These are phyloP conservation scores for Boletus bicolor DNA, from an alignment of 768 basidiomycete genomes.

Conservation along the genomic window DNA sequence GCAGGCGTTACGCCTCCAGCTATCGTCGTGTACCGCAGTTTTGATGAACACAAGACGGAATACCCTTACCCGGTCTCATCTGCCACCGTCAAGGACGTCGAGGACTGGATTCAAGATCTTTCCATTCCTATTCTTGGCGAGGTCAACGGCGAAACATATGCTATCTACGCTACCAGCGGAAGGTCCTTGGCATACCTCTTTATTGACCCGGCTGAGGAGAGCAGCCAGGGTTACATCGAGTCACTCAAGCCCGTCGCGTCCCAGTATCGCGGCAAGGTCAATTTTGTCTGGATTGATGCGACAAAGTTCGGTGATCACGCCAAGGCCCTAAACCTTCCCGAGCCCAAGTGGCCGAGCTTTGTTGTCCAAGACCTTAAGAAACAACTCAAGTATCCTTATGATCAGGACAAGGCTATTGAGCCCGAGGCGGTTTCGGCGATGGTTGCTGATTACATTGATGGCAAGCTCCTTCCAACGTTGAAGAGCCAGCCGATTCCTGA, in stretches of 20 bases:
- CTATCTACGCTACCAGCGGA: slow-evolving; percentile 70
- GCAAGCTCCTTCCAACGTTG: slow-evolving; percentile 75
- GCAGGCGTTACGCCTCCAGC: slow-evolving; percentile 79
- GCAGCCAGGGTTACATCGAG: slow-evolving; percentile 62
- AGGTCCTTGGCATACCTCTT: slow-evolving; percentile 96
- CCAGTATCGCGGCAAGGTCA: slow-evolving; percentile 80
- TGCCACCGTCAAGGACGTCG: slow-evolving; percentile 58
- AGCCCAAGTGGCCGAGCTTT: slow-evolving; percentile 89
- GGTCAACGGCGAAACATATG: slow-evolving; percentile 93
- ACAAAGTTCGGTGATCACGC: slow-evolving; percentile 94
- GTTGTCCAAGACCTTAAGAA: slow-evolving; percentile 83
- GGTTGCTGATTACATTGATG: slow-evolving; percentile 64
- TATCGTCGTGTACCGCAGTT: slow-evolving; percentile 87
- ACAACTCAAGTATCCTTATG: slow-evolving; percentile 87
- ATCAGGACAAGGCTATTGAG: slow-evolving; percentile 63
- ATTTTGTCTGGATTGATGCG: slow-evolving; percentile 99
- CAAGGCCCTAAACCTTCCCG: slow-evolving; percentile 84
- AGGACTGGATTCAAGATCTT: slow-evolving; percentile 78
- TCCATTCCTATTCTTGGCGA: slow-evolving; percentile 87
- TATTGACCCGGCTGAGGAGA: slow-evolving; percentile 71
- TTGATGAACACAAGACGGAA: slow-evolving; percentile 76
- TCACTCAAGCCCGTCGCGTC: slow-evolving; percentile 73
- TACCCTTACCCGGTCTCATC: slow-evolving; percentile 62
- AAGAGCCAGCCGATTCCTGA: slow-evolving; percentile 90
- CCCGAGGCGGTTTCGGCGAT: slow-evolving; percentile 54